Evolutionary conservation across 768 basidiomycete genomes (phyloP), one percentile per base, ranked within the genome.

Genomic region (Tricholoma furcatifolium): DNA sequence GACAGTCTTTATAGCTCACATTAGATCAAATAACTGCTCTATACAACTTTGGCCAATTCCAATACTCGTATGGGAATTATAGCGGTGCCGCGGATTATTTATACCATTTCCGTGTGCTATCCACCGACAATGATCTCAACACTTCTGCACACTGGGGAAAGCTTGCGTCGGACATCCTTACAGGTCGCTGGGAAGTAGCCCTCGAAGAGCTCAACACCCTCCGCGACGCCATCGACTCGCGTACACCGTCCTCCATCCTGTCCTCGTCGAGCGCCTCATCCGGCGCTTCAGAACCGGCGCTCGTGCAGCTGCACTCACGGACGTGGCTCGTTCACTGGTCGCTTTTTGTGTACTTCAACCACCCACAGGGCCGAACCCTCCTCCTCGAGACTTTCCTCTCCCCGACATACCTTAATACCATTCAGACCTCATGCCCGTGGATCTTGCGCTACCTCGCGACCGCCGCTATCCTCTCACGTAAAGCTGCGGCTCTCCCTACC

Each of bases 111-210:
- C 92, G 95, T 51, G 88, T 98, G 20, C 86, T 99, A 55, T 96
- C 95, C 43, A 97, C 94, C 51, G 92, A 96, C 67, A 79, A 81
- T 52, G 90, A 95, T 47, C 88, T 96, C 66, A 94, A 91, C 72
- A 88, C 92, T 34, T 98, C 97, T 4, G 93, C 96, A 2, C 92
- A 95, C 73, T 99, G 96, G 97, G 97, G 97, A 10, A 98, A 98
- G 71, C 90, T 98, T 58, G 92, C 94, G 34, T 94, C 89, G 27
- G 93, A 98, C 69, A 96, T 98, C 67, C 85, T 99, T 46, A 87
- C 87, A 3, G 97, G 96, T 40, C 85, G 88, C 61, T 98, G 94
- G 94, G 92, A 95, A 53, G 80, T 86, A n/a, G 94, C 96, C 1
- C 81, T 97, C 11, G 90, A 93, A 63, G 96, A 98, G 66, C 86